Conservation (phyloP, 768 basidiomycete species). For the Hygrocybe punicea region DNA sequence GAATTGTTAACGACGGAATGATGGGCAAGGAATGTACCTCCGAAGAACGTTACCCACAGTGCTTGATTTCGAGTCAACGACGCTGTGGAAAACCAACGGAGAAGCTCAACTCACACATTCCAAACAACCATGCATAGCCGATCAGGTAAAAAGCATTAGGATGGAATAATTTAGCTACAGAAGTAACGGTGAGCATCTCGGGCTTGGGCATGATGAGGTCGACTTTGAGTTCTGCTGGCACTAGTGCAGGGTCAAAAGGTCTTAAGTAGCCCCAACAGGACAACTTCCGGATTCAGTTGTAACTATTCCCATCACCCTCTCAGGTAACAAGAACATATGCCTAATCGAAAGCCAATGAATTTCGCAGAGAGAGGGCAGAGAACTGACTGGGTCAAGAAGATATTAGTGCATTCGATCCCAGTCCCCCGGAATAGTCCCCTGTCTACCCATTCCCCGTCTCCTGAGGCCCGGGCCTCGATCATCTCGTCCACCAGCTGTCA, state of each 20-base stretch:
- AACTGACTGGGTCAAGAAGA: background rate
- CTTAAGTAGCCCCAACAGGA: too few relatives aligned
- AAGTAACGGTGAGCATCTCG: slow-evolving; percentile 36
- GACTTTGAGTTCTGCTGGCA: too few relatives aligned
- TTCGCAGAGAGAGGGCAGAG: background rate
- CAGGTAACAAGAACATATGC: too few relatives aligned
- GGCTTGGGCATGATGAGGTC: slow-evolving; percentile 35
- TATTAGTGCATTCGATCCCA: slow-evolving; percentile 53
- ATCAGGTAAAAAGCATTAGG: slow-evolving; percentile 47
- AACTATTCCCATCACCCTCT: too few relatives aligned
- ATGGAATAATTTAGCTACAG: slow-evolving; percentile 32
- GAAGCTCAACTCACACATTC: slow-evolving; percentile 53
- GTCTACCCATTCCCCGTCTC: slow-evolving; percentile 51
- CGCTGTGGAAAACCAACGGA: background rate
- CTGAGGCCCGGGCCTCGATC: slow-evolving; percentile 51
- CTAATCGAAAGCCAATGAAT: background rate
- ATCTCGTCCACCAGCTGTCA: slow-evolving; percentile 48
- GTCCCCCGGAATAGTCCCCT: slow-evolving; percentile 43
- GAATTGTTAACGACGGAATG: background rate
- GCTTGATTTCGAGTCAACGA: slow-evolving; percentile 30
- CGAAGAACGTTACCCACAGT: slow-evolving; percentile 68
- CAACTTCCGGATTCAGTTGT: too few relatives aligned
- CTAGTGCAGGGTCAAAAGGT: too few relatives aligned
- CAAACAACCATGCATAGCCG: slow-evolving; percentile 62
- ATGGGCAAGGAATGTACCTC: slow-evolving; percentile 36